Percentiles rank a stretch among this genome's conserved stretches.
Evolutionary conservation across 106 monocot species (phyloP).

Genomic region (Phalaenopsis equestris): DNA sequence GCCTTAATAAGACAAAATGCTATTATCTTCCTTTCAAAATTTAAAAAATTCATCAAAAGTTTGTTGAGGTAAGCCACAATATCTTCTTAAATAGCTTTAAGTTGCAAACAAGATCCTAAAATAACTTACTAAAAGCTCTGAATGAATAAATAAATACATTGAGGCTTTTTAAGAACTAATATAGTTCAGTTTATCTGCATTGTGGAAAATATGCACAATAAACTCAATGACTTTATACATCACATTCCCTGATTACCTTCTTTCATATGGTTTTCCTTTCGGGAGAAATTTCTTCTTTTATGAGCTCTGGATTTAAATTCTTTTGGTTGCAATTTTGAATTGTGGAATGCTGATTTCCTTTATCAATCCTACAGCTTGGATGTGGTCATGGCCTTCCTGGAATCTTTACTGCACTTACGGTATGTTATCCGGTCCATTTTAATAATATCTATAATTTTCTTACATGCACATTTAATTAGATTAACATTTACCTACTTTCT

Average conservation of each 20-base stretch:
- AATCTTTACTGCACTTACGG: slow-evolving; percentile 61
- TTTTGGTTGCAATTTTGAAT: neutral
- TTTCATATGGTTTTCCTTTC: neutral
- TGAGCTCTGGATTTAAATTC: neutral
- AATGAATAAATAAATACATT: no score
- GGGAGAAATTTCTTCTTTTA: neutral
- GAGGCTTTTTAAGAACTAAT: neutral
- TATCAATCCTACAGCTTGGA: slow-evolving; percentile 45
- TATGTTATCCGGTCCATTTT: slow-evolving; percentile 4
- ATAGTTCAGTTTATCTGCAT: neutral
- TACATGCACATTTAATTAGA: neutral
- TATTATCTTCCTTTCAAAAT: no score
- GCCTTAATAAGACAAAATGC: no score
- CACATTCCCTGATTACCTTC: neutral
- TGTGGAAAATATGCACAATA: neutral
- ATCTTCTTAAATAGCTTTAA: no score
- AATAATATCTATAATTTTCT: neutral
- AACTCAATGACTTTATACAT: neutral
- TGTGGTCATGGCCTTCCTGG: slow-evolving; percentile 97
- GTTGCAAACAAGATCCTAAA: no score
- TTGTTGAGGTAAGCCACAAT: no score
- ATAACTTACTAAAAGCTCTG: no score
- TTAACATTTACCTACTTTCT: neutral
- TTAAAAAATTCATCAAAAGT: no score
- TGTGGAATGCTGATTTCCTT: neutral